phyloP scores from a whole-genome alignment of 805 yeast genomes.

The Nakazawaea wyomingensis region DNA sequence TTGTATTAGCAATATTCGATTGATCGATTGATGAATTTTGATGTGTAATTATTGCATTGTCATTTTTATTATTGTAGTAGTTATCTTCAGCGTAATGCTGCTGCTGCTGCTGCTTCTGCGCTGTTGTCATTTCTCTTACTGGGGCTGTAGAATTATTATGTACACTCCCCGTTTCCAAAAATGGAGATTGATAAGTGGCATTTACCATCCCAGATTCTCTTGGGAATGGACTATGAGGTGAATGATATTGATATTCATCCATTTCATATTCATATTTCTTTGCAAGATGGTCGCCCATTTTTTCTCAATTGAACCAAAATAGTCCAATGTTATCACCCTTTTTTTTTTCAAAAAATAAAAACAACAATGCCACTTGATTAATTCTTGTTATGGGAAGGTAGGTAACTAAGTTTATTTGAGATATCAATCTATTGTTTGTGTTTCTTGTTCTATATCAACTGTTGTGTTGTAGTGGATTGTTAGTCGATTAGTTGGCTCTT shows the following conservation, averaged over 20 bases:
- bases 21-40: neutral
- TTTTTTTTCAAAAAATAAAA: too few relatives aligned
- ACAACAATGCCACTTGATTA: too few relatives aligned
- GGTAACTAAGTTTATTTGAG: too few relatives aligned
- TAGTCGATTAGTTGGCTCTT: too few relatives aligned
- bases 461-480: too few relatives aligned
- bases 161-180: neutral
- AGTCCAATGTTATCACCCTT: neutral
- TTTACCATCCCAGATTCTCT: neutral
- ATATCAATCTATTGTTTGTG: too few relatives aligned
- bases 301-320: too few relatives aligned
- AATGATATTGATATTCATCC: neutral
- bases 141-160: constrained; percentile 6
- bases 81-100: neutral
- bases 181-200: neutral
- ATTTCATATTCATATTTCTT: neutral
- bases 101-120: too few relatives aligned
- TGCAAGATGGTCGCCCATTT: neutral
- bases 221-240: neutral
- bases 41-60: neutral
- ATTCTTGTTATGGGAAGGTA: too few relatives aligned
- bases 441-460: too few relatives aligned
- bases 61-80: neutral
- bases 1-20: neutral
- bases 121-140: neutral